Evolutionary conservation across 441 rosid genomes (phyloP), one percentile per base, ranked within the genome.

Genomic region (Pelargonium citronellum): DNA sequence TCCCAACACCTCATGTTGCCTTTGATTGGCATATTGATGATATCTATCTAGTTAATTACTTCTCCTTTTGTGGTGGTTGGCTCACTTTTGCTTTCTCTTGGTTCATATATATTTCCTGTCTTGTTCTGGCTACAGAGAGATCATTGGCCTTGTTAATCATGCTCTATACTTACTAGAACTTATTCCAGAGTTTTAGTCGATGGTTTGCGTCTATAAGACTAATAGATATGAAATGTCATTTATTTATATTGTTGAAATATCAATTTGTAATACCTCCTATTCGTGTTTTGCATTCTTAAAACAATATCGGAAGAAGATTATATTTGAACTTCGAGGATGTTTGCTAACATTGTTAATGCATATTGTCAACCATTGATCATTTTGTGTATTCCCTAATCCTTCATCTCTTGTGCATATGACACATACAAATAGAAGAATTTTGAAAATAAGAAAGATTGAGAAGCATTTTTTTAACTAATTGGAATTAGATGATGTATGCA

Each of bases 321-420:
- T 67, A 5, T 68, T 5, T 71, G 66, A 51, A 70, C 70, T 1
- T 68, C 53, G 20, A 61, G 15, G 0, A 76, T 62, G 69, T 76
- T 71, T 10, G 68, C 24, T 0, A 51, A 61, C 1, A 13, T 71
- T 13, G 5, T 39, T 0, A 43, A 69, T 61, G 11, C 1, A 27
- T 9, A 27, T 70, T 9, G 5, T 66, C 41, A 41, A 13, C 74
- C 71, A 58, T 70, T 11, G 2, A 22, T 22, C 24, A 22, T 22
- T 22, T 0, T 22, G 24, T 22, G n/a, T n/a, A n/a, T n/a, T n/a
- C n/a, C n/a, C n/a, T n/a, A n/a, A n/a, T n/a, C n/a, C n/a, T n/a
- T n/a, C n/a, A n/a, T n/a, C n/a, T n/a, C n/a, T n/a, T n/a, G n/a
- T n/a, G 5, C 55, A 47, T 74, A 0, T 69, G 60, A 72, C 70